Evolutionary conservation across 1,139 yeast genomes (phyloP).

Genomic region (Hemisphaericaspora xylofermentans): DNA sequence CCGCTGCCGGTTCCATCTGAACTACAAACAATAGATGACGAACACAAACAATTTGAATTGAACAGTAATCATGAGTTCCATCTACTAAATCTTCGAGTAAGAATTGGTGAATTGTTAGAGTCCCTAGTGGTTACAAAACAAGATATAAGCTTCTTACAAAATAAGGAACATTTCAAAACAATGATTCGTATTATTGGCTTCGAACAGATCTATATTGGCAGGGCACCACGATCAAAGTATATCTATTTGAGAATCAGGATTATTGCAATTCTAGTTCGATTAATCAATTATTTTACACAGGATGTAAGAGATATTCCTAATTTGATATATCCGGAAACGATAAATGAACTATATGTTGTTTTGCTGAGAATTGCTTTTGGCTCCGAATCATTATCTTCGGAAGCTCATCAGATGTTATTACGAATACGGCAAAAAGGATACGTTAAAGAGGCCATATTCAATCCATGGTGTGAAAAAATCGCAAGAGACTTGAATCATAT

Average conservation of each 20-base stretch:
- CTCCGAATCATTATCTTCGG: slow-evolving; percentile 34
- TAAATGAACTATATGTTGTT: slow-evolving; percentile 50
- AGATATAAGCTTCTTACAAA: slow-evolving; percentile 30
- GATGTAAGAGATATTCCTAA: slow-evolving; percentile 27
- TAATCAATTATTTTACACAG: slow-evolving; percentile 34
- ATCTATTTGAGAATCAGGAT: slow-evolving; percentile 42
- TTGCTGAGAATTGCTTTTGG: slow-evolving; percentile 61
- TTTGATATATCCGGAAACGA: slow-evolving; percentile 41
- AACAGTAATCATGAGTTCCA: slow-evolving; percentile 45
- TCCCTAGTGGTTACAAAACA: slow-evolving; percentile 34
- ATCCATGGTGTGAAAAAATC: slow-evolving; percentile 39
- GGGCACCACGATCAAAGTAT: slow-evolving; percentile 47
- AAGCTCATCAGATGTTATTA: slow-evolving; percentile 34
- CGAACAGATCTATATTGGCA: slow-evolving; percentile 50
- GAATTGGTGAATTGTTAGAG: slow-evolving; percentile 47
- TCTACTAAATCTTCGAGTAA: slow-evolving; percentile 35
- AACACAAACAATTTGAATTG: slow-evolving; percentile 15
- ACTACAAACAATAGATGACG: slow-evolving; percentile 8
- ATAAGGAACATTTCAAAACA: slow-evolving; percentile 41
- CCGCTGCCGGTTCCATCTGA: slow-evolving; percentile 34
- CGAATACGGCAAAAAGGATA: slow-evolving; percentile 27
- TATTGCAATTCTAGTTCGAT: slow-evolving; percentile 37
- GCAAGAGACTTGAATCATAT: slow-evolving; percentile 43
- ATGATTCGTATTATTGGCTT: slow-evolving; percentile 48
- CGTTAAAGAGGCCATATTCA: slow-evolving; percentile 32